Conservation (phyloP, 257 asterid species). For the Capsicum chinense region DNA sequence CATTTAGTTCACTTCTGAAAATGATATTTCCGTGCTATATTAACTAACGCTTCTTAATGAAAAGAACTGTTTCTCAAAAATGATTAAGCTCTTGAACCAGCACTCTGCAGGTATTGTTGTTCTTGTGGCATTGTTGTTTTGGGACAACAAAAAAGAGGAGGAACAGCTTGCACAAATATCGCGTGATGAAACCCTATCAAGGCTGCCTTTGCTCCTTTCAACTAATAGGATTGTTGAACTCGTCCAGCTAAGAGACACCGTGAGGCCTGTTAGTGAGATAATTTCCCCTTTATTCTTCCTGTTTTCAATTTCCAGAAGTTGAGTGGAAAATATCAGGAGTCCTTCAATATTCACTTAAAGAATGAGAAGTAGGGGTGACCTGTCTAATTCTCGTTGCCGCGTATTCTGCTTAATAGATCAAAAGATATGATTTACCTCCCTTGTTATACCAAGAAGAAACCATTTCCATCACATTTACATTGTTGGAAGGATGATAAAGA, state of each 20-base stretch:
- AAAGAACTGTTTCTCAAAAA: constrained; percentile 36
- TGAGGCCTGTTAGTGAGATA: constrained; percentile 83
- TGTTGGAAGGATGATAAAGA: background rate
- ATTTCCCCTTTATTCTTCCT: constrained; percentile 31
- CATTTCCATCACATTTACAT: constrained; percentile 14
- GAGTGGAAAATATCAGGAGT: background rate
- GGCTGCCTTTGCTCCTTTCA: constrained; percentile 95
- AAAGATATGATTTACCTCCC: background rate
- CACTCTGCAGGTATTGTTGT: constrained; percentile 81
- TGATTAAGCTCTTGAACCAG: constrained; percentile 65
- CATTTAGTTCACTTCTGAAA: background rate
- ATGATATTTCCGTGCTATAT: background rate
- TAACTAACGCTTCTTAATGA: background rate
- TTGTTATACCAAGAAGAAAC: background rate
- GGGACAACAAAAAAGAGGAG: constrained; percentile 99
- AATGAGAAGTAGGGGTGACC: background rate
- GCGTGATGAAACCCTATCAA: constrained; percentile 80
- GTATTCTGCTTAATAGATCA: background rate
- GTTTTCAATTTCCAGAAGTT: constrained; percentile 26
- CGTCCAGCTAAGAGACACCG: constrained; percentile 91
- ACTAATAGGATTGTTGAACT: constrained; percentile 93
- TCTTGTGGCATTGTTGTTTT: constrained; percentile 70
- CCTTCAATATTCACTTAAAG: background rate
- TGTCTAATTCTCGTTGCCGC: background rate
- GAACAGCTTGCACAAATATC: constrained; percentile 88